These are phyloP conservation scores for Aureobasidium namibiae DNA, from an alignment of 2,329 filamentous ascomycete species.

Conservation along the genomic window DNA sequence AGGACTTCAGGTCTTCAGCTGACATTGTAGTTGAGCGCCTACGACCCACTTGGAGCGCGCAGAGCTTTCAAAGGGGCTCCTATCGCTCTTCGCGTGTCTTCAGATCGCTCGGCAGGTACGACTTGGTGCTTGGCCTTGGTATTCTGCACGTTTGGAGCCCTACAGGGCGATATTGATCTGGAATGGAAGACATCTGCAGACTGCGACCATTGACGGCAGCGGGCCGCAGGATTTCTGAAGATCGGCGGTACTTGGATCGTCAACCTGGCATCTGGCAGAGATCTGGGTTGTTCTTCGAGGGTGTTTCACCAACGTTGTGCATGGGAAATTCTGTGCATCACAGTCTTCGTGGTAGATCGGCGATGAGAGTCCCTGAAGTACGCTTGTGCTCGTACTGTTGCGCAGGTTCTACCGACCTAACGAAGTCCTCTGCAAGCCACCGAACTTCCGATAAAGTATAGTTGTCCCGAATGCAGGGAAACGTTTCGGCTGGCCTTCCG, in stretches of 20 bases:
- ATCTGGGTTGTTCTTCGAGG: not conserved
- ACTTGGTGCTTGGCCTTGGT: not conserved
- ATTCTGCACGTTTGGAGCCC: not conserved
- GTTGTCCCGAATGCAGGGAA: not conserved
- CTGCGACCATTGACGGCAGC: not conserved
- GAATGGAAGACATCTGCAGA: not conserved
- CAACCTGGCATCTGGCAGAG: not conserved
- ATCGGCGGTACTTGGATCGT: not conserved
- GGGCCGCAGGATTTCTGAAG: not conserved
- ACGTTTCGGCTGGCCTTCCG: not conserved
- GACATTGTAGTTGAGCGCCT: not conserved
- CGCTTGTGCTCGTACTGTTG: not conserved
- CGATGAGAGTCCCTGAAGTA: slow-evolving; percentile 1
- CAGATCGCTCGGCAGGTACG: not conserved
- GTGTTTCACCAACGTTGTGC: not conserved
- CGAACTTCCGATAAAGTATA: not conserved
- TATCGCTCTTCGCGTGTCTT: not conserved
- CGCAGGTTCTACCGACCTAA: not conserved
- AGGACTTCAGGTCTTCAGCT: not conserved
- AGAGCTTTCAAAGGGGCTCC: not conserved
- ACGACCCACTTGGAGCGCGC: not conserved
- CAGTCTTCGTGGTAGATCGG: not conserved
- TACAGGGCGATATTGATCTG: not conserved
- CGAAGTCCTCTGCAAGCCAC: not conserved
- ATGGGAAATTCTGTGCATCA: not conserved